Conservation (phyloP, 306 rosid species). For the Trifolium dubium region DNA sequence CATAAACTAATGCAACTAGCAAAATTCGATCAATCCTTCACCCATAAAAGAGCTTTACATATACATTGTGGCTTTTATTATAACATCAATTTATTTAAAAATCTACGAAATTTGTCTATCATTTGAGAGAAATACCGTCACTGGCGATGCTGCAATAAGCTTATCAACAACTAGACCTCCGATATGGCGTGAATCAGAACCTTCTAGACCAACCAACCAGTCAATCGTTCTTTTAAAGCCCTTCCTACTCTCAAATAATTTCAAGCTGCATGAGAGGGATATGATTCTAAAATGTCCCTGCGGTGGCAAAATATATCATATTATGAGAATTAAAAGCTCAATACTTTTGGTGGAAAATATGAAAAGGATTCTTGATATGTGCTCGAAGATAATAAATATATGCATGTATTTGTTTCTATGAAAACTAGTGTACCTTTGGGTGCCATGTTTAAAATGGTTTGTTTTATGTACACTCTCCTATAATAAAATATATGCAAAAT, state of each 20-base stretch:
- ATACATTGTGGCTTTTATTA: neutral
- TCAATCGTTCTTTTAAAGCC: slow-evolving; percentile 50
- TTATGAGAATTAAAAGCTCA: slow-evolving; percentile 10
- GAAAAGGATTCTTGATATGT: too few species aligned
- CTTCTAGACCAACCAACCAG: slow-evolving; percentile 62
- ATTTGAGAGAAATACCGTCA: slow-evolving; percentile 65
- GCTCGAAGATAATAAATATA: too few species aligned
- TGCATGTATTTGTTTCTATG: neutral
- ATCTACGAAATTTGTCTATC: slow-evolving; percentile 20
- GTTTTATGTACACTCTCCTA: too few species aligned
- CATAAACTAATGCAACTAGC: neutral
- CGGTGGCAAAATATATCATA: slow-evolving; percentile 8
- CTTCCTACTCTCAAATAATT: slow-evolving; percentile 53
- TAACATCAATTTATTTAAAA: slow-evolving; percentile 10
- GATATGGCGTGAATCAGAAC: slow-evolving; percentile 66
- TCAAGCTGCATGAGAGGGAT: slow-evolving; percentile 62
- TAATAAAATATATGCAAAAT: too few species aligned
- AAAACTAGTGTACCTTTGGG: neutral
- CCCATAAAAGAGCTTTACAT: neutral
- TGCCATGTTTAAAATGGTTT: neutral
- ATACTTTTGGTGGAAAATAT: too few species aligned
- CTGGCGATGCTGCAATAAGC: slow-evolving; percentile 68
- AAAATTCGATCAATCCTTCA: slow-evolving; percentile 5
- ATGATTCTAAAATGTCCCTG: slow-evolving; percentile 84
- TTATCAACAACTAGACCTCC: slow-evolving; percentile 81